Percentiles rank a stretch among this genome's conserved stretches.
These are phyloP conservation scores for Macrophomina tecta DNA, from an alignment of 2,329 filamentous ascomycete species.

Conservation along the genomic window DNA sequence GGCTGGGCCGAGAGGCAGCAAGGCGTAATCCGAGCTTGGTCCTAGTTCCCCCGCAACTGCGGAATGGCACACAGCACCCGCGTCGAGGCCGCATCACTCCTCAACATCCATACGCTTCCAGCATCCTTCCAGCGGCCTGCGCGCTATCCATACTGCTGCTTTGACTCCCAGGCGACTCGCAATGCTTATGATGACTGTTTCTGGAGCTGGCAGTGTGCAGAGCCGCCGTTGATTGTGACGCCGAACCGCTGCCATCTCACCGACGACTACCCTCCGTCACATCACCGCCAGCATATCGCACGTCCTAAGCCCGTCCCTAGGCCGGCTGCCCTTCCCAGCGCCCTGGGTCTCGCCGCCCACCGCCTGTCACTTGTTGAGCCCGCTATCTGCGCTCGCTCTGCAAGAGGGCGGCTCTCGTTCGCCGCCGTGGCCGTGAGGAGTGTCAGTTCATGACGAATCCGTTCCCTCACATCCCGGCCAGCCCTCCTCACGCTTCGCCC, in stretches of 20 bases:
- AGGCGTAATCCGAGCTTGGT: constrained; percentile 23
- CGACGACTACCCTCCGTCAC: constrained; percentile 16
- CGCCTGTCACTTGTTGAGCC: neutral
- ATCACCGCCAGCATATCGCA: constrained; percentile 27
- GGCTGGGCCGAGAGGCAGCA: neutral
- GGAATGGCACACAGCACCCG: constrained; percentile 19
- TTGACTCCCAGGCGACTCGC: constrained; percentile 8
- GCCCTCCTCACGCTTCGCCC: constrained; percentile 23
- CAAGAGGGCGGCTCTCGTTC: constrained; percentile 16
- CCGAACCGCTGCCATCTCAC: constrained; percentile 25
- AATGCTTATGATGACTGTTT: constrained; percentile 28
- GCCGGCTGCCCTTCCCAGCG: constrained; percentile 1
- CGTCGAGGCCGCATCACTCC: constrained; percentile 22
- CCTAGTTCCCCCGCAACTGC: constrained; percentile 25
- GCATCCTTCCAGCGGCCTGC: constrained; percentile 20
- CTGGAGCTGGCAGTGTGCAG: constrained; percentile 28
- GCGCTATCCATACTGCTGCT: constrained; percentile 10
- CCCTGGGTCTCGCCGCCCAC: neutral
- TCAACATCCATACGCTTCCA: constrained; percentile 19
- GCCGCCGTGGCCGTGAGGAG: constrained; percentile 19
- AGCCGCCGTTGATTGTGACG: constrained; percentile 27
- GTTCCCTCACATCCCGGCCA: constrained; percentile 9
- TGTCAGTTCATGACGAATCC: constrained; percentile 27
- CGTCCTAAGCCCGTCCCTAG: constrained; percentile 19
- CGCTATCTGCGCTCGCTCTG: constrained; percentile 4